Evolutionary conservation across 495 filamentous ascomycete species (phyloP), one percentile per base, ranked within the genome.

Genomic region (Bryoglossum gracile): DNA sequence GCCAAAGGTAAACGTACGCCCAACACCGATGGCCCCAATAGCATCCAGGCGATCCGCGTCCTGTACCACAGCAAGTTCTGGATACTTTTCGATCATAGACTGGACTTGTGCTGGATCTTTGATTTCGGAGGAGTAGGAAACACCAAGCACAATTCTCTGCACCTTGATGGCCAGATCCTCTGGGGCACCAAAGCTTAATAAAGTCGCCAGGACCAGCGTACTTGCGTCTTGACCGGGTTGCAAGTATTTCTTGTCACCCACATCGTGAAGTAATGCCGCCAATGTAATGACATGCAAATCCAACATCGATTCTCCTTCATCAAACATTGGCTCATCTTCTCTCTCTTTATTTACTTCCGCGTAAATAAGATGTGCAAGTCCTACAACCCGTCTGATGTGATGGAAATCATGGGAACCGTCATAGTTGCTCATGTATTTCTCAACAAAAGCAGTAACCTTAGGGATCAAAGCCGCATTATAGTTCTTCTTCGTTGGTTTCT

Each of bases 31-130:
- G 0, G 86, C 87, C 1, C 90, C 90, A 55, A 95, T 77, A 2
- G 90, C 88, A 72, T 95, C 89, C 32, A 95, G 68, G 8, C 89
- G 73, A 67, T 95, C 90, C 1, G 89, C 90, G 65, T 95, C 89
- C 64, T 95, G 90, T 10, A 95, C 89, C 36, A 94, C 75, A 0
- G 74, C 87, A 4, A 95, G 68, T 65, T 95, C 89, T 0, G 82
- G 85, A 59, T 83, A 68, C 26, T 69, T 45, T 4, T 61, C 55
- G 10, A 92, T 66, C 28, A 53, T 21, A 19, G 33, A 13, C 21
- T 13, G 37, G 4, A 87, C 62, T 0, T 56, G 55, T 11, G 61
- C 50, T 0, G 81, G 76, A 54, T 87, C 65, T 53, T 77, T 75
- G 50, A 70, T 66, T 57, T 95, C 90, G 38, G 75, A 75, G n/a